Conservation (phyloP, 2,329 filamentous ascomycete species). For the Gnomoniopsis smithogilvyi region DNA sequence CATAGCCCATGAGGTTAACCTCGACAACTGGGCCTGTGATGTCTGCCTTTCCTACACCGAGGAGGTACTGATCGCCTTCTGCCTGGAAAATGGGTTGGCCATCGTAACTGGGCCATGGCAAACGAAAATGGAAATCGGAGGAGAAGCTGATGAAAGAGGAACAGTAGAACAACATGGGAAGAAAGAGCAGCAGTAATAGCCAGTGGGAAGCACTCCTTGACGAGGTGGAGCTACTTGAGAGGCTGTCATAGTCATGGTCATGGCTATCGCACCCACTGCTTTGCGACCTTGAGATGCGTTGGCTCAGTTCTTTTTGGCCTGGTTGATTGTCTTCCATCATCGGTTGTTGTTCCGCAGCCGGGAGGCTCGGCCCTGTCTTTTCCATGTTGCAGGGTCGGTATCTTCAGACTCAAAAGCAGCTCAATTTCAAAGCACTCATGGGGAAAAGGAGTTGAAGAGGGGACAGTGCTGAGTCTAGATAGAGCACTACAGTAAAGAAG, state of each 20-base stretch:
- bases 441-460: too few relatives aligned
- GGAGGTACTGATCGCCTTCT: conserved; percentile 40
- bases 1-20: conserved; percentile 88
- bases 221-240: neutral
- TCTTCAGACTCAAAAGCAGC: neutral
- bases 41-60: conserved; percentile 52
- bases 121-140: neutral
- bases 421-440: too few relatives aligned
- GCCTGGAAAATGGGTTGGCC: neutral
- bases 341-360: neutral
- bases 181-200: neutral
- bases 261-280: neutral
- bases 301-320: neutral
- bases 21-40: conserved; percentile 75
- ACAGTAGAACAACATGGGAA: neutral
- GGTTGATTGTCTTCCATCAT: neutral
- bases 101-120: neutral
- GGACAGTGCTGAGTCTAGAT: too few relatives aligned
- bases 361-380: neutral
- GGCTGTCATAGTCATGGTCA: neutral
- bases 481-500: too few relatives aligned
- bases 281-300: neutral
- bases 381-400: neutral
- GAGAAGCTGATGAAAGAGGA: neutral
- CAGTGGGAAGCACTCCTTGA: neutral